These are phyloP conservation scores for Seiridium unicorne DNA, from an alignment of 2,329 filamentous ascomycete species.

Conservation along the genomic window DNA sequence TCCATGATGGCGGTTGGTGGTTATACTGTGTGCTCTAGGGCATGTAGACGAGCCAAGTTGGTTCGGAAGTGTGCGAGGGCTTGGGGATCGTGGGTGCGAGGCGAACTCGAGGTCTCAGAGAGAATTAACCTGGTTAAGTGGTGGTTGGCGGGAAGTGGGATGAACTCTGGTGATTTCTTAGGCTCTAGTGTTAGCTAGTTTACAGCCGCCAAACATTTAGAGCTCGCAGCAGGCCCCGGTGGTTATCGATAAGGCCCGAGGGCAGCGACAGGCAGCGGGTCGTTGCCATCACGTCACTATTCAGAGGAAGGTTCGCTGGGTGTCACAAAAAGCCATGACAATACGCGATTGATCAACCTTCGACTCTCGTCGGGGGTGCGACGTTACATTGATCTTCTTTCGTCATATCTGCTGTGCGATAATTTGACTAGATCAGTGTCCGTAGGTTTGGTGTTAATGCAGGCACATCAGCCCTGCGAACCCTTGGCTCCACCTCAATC, in stretches of 20 bases:
- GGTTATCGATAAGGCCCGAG: neutral
- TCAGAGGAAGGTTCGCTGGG: too few species aligned
- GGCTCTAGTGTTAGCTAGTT: neutral
- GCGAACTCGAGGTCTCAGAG: neutral
- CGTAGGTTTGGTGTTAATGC: neutral
- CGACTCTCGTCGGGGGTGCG: too few species aligned
- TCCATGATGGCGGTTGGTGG: constrained; percentile 1
- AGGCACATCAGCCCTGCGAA: constrained; percentile 43
- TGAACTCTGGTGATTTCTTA: neutral
- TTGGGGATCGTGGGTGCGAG: neutral
- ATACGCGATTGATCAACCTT: too few species aligned
- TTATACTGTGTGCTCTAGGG: neutral
- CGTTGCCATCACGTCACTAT: too few species aligned
- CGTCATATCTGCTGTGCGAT: too few species aligned
- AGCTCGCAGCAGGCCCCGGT: neutral
- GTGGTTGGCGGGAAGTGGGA: constrained; percentile 3
- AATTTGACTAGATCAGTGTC: too few species aligned
- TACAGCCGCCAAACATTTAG: neutral
- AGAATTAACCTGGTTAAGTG: too few species aligned
- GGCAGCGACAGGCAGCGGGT: too few species aligned
- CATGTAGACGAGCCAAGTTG: neutral
- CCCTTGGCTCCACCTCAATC: constrained; percentile 66
- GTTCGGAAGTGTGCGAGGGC: neutral
- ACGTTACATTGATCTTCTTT: too few species aligned
- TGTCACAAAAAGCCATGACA: too few species aligned